phyloP scores from a whole-genome alignment of 2,329 filamentous ascomycete species.

The Cordyceps farinosa region DNA sequence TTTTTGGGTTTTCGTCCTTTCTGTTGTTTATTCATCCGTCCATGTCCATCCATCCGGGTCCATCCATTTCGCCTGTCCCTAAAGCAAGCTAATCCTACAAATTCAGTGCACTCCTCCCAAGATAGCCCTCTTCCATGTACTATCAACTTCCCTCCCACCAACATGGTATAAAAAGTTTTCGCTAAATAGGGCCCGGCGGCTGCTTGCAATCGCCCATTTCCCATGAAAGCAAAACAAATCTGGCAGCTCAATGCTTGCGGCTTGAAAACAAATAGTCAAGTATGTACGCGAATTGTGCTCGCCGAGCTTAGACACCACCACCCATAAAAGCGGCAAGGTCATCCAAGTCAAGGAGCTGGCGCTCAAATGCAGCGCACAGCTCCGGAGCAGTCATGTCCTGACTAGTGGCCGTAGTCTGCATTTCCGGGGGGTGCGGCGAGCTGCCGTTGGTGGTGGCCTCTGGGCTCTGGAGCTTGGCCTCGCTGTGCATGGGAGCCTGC shows the following conservation, averaged over 20 bases:
- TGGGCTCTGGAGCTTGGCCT: constrained; percentile 37
- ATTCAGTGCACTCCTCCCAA: not conserved
- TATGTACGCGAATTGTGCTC: not conserved
- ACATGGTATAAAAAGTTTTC: not conserved
- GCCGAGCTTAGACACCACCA: constrained; percentile 46
- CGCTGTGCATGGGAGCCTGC: constrained; percentile 26
- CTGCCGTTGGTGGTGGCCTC: constrained; percentile 32
- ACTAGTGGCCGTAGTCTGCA: constrained; percentile 33
- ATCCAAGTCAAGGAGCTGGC: constrained; percentile 57
- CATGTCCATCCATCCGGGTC: not conserved
- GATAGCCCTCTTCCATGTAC: not conserved
- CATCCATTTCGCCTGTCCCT: not conserved
- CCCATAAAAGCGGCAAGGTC: constrained; percentile 62
- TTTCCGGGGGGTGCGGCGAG: constrained; percentile 28
- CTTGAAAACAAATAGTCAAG: not conserved
- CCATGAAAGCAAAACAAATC: constrained; percentile 8
- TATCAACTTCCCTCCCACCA: not conserved
- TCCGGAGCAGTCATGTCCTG: constrained; percentile 58
- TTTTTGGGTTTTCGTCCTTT: not conserved
- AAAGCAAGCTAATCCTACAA: constrained; percentile 8
- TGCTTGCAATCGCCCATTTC: not conserved
- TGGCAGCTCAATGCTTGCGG: not conserved
- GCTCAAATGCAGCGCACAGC: constrained; percentile 56
- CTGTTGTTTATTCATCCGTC: not conserved
- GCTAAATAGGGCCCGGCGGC: not conserved